Conservation (phyloP, 2,329 filamentous ascomycete species). For the Xylaria sp. region DNA sequence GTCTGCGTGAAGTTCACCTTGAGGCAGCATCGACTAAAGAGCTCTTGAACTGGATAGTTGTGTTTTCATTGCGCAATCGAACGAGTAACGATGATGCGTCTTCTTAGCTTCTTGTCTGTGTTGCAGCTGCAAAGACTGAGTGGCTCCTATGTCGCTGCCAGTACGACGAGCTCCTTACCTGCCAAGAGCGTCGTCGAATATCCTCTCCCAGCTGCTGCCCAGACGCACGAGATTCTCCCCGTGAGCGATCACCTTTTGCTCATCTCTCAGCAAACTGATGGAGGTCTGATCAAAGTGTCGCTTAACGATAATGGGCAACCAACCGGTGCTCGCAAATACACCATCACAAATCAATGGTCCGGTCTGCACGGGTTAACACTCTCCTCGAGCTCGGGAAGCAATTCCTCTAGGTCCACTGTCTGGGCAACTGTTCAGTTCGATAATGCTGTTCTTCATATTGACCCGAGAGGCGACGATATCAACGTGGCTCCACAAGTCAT, state of each 20-base stretch:
- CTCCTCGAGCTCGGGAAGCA: background rate
- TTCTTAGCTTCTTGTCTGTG: background rate
- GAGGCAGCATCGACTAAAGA: background rate
- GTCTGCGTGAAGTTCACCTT: background rate
- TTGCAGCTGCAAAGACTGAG: background rate
- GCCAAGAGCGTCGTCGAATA: background rate
- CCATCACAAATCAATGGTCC: background rate
- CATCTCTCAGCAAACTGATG: slow-evolving; percentile 1
- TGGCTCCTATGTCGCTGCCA: background rate
- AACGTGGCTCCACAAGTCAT: background rate
- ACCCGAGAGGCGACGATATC: background rate
- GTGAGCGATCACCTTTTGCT: background rate
- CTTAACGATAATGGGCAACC: background rate
- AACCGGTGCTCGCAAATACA: background rate
- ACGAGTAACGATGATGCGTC: background rate
- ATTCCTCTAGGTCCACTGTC: background rate
- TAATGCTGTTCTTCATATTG: background rate
- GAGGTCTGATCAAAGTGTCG: background rate
- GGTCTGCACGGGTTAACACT: background rate
- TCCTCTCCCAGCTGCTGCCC: background rate
- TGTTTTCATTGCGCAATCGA: background rate
- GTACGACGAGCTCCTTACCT: background rate
- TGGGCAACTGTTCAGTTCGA: background rate
- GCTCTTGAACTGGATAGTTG: background rate
- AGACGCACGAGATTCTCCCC: background rate